These are phyloP conservation scores for Notholithocarpus densiflorus DNA, from an alignment of 306 rosid species.

Conservation along the genomic window DNA sequence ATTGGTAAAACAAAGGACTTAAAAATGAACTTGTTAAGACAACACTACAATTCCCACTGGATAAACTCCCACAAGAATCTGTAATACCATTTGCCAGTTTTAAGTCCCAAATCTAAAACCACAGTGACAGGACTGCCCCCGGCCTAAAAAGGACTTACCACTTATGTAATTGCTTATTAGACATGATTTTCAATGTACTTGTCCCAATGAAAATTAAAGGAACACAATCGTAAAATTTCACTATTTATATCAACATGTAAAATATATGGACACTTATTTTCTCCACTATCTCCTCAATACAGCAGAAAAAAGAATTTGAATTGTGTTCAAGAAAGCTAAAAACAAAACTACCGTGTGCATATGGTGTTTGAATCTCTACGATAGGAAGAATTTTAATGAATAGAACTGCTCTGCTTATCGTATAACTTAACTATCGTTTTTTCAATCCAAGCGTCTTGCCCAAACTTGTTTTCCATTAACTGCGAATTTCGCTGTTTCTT, in stretches of 20 bases:
- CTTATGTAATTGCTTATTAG: too few species aligned
- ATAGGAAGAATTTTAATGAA: background rate
- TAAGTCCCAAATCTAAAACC: too few species aligned
- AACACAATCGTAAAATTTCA: background rate
- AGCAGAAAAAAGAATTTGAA: background rate
- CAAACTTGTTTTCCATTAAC: constrained; percentile 3
- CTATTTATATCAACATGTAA: background rate
- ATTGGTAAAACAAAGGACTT: too few species aligned
- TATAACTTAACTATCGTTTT: background rate
- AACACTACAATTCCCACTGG: too few species aligned
- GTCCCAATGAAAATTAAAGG: background rate
- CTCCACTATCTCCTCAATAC: background rate
- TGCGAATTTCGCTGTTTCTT: background rate
- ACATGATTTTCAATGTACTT: too few species aligned
- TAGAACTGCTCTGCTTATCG: background rate
- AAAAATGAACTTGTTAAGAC: too few species aligned
- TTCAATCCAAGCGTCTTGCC: background rate
- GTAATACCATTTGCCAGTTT: too few species aligned
- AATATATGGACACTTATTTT: background rate
- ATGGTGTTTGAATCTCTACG: too few species aligned
- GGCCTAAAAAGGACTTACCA: too few species aligned
- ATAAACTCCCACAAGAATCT: too few species aligned
- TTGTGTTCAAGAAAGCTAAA: background rate
- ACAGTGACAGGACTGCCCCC: too few species aligned
- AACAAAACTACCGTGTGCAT: background rate